A percentile compares a stretch with the other conserved stretches of the same genome.
Evolutionary conservation across 139 green algal genomes (phyloP).

Genomic region (Coelastrella sp.): DNA sequence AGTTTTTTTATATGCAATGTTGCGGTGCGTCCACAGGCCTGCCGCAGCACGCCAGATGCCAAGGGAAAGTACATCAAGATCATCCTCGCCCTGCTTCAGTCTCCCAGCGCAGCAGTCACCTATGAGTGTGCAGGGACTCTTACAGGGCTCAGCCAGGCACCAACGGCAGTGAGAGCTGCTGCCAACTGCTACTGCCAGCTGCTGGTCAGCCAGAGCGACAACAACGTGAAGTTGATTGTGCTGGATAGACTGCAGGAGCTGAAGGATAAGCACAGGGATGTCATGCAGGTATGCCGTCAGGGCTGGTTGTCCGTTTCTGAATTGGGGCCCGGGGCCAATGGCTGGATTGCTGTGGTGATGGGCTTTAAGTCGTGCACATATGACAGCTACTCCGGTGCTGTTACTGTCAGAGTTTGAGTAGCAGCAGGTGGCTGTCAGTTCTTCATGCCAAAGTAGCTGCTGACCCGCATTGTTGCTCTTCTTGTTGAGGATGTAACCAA

Average conservation of each 20-base stretch:
- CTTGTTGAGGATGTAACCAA: not conserved
- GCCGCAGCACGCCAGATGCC: constrained; percentile 81
- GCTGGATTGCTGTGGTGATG: not conserved
- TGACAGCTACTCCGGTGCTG: not conserved
- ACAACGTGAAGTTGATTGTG: constrained; percentile 99
- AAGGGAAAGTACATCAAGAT: constrained; percentile 99
- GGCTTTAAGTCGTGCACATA: not conserved
- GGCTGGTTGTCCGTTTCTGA: not conserved
- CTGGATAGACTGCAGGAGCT: constrained; percentile 80
- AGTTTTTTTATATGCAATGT: not conserved
- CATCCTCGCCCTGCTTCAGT: constrained; percentile 94
- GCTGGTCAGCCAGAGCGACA: constrained; percentile 95
- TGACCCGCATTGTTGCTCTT: not conserved
- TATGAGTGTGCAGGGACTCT: constrained; percentile 97
- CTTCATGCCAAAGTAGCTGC: no score
- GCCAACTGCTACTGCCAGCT: constrained; percentile 97
- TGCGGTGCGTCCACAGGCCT: constrained; percentile 74
- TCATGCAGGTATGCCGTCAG: constrained; percentile 91
- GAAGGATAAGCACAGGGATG: constrained; percentile 78
- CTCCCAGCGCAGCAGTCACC: constrained; percentile 87
- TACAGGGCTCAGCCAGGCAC: constrained; percentile 90
- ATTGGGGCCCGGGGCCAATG: not conserved
- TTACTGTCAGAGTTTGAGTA: no score
- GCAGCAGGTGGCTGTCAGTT: no score
- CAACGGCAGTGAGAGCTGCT: constrained; percentile 94